Evolutionary conservation across 805 yeast genomes (phyloP).

Genomic region (Yamadazyma kitorensis): DNA sequence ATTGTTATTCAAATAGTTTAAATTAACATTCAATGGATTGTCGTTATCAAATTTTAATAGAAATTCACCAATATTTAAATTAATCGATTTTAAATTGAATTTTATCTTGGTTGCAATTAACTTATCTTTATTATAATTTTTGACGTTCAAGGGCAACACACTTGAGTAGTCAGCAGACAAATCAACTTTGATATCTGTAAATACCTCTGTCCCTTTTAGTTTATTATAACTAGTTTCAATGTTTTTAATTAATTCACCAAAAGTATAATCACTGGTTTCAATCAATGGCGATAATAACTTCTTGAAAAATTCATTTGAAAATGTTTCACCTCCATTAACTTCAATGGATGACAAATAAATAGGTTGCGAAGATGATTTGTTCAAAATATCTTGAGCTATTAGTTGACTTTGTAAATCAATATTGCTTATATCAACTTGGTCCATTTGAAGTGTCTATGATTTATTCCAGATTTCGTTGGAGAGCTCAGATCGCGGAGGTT

Average conservation of each 20-base stretch:
- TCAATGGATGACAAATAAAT: slow-evolving; percentile 35
- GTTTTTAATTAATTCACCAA: slow-evolving; percentile 37
- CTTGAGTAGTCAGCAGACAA: slow-evolving; percentile 40
- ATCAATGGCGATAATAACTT: slow-evolving; percentile 45
- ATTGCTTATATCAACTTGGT: slow-evolving; percentile 5
- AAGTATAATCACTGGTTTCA: slow-evolving; percentile 39
- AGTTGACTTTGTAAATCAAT: slow-evolving; percentile 19
- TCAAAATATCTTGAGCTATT: slow-evolving; percentile 28
- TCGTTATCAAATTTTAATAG: slow-evolving; percentile 36
- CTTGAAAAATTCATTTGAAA: slow-evolving; percentile 44
- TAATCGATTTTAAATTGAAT: slow-evolving; percentile 39
- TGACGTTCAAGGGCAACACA: slow-evolving; percentile 20
- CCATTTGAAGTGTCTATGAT: slow-evolving; percentile 7
- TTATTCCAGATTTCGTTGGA: too few relatives aligned
- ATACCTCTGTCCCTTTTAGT: slow-evolving; percentile 44
- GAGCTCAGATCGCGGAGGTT: too few relatives aligned
- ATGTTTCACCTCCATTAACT: slow-evolving; percentile 41
- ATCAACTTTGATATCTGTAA: slow-evolving; percentile 36
- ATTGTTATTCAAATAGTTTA: slow-evolving; percentile 41
- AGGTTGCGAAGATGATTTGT: slow-evolving; percentile 31
- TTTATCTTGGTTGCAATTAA: slow-evolving; percentile 46
- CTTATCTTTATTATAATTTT: slow-evolving; percentile 32
- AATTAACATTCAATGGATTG: slow-evolving; percentile 34
- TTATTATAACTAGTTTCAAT: slow-evolving; percentile 31
- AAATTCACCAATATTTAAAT: slow-evolving; percentile 31